Evolutionary conservation across 73 alveolate species (phyloP).

Genomic region (Loxodes magnus): DNA sequence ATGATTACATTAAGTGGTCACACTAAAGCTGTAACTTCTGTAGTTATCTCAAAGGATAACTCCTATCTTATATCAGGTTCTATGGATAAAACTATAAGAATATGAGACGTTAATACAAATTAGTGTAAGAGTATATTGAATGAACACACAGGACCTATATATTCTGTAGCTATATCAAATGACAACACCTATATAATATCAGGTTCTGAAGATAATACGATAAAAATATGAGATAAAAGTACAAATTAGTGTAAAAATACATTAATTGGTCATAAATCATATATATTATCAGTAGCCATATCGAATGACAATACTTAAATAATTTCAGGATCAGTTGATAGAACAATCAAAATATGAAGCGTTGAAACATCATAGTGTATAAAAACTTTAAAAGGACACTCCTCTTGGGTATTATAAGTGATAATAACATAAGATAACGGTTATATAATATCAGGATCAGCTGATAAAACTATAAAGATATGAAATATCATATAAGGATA

Average conservation of each 20-base stretch:
- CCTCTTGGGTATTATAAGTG: neutral
- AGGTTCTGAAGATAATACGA: neutral
- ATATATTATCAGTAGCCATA: neutral
- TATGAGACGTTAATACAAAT: neutral
- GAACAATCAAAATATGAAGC: neutral
- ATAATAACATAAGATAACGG: neutral
- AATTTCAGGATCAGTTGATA: neutral
- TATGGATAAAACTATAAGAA: neutral
- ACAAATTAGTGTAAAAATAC: neutral
- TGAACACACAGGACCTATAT: neutral
- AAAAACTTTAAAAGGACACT: neutral
- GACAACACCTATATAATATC: neutral
- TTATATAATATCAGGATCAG: neutral
- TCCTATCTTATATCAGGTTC: neutral
- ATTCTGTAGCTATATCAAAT: neutral
- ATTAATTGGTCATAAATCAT: neutral
- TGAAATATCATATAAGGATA: neutral
- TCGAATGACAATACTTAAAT: neutral
- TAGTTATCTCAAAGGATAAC: neutral
- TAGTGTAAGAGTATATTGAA: neutral
- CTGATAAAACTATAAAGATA: neutral
- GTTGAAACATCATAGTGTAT: neutral
- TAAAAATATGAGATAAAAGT: neutral
- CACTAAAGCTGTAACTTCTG: neutral
- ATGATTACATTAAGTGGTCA: neutral